Evolutionary conservation across 108 stramenopile species (phyloP), one percentile per base, ranked within the genome.

Genomic region (Cyclotella choctawhatcheeana): DNA sequence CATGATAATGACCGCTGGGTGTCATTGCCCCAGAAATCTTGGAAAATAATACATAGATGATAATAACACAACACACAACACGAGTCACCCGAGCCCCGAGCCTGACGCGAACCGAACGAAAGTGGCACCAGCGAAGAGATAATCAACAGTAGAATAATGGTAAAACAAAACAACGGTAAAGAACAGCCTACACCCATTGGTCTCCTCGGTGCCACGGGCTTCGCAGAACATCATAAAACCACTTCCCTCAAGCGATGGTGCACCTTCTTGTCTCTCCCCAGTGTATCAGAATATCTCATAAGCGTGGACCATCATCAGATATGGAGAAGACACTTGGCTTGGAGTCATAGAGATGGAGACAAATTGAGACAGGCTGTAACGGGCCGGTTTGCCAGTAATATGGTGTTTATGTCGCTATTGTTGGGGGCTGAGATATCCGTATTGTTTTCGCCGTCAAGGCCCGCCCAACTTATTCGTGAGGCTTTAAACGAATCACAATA

Each of bases 321-420:
- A 3, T 82, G 74, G 69, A 63, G 75, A 10, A 82, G 84, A 27
- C 88, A 89, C 52, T 55, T 85, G 37, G 84, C 86, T 2, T 89
- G 89, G 89, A 77, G 79, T 18, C 74, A 83, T 35, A 77, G 81
- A 35, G 65, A 82, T 43, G 86, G 86, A 30, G 82, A 77, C 31
- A 73, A 79, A 59, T 63, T 90, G 27, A 58, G 79, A 51, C 48
- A 73, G 22, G 82, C 86, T 73, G 86, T 90, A 59, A 85, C 82
- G 21, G 69, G 78, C 40, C 84, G 87, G 25, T 88, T 85, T 54
- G 77, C 85, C 2, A 62, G 58, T 40, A 83, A 71, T 56, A 90
- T 90, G 89, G 85, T 88, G 24, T 87, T 90, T 74, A 82, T 90
- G 86, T 88, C 85, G 13, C 63, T 90, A 1, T 45, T 90, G 48